Evolutionary conservation across 2,329 filamentous ascomycete species (phyloP).

Genomic region (Malbranchea zuffiana): DNA sequence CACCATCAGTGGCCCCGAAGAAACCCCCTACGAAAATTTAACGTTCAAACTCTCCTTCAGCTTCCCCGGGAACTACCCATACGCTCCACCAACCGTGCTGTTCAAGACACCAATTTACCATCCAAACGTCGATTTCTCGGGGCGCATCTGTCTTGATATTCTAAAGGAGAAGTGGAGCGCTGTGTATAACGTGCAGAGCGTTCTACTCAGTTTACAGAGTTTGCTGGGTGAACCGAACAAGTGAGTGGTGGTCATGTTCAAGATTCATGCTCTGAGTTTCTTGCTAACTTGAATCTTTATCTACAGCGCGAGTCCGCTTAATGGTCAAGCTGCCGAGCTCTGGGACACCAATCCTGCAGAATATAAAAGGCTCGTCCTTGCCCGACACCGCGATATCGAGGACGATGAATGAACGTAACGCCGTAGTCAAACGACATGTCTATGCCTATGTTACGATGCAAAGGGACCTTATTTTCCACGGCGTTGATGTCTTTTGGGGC

Average conservation of each 20-base stretch:
- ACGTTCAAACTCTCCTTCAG: slow-evolving; percentile 85
- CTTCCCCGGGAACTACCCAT: slow-evolving; percentile 89
- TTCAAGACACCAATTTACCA: slow-evolving; percentile 99
- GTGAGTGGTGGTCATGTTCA: slow-evolving; percentile 45
- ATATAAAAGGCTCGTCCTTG: slow-evolving; percentile 67
- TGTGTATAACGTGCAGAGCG: slow-evolving; percentile 90
- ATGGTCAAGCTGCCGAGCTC: slow-evolving; percentile 88
- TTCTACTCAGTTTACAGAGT: slow-evolving; percentile 87
- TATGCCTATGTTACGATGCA: too few relatives aligned
- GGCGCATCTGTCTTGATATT: slow-evolving; percentile 93
- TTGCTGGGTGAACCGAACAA: slow-evolving; percentile 96
- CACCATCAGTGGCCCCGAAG: slow-evolving; percentile 81
- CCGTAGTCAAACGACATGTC: too few relatives aligned
- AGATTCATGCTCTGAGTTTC: neutral
- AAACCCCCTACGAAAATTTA: slow-evolving; percentile 80
- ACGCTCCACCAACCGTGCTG: slow-evolving; percentile 76
- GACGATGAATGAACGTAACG: slow-evolving; percentile 29
- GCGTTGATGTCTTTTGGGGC: too few relatives aligned
- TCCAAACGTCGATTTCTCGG: slow-evolving; percentile 95
- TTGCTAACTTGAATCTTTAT: neutral
- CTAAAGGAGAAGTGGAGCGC: slow-evolving; percentile 99
- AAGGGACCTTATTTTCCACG: too few relatives aligned
- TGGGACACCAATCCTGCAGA: slow-evolving; percentile 84
- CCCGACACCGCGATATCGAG: slow-evolving; percentile 49
- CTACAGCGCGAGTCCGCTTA: slow-evolving; percentile 74